A percentile compares a stretch with the other conserved stretches of the same genome.
phyloP scores from a whole-genome alignment of 805 yeast species.

The Maudiozyma serrabonitensis region DNA sequence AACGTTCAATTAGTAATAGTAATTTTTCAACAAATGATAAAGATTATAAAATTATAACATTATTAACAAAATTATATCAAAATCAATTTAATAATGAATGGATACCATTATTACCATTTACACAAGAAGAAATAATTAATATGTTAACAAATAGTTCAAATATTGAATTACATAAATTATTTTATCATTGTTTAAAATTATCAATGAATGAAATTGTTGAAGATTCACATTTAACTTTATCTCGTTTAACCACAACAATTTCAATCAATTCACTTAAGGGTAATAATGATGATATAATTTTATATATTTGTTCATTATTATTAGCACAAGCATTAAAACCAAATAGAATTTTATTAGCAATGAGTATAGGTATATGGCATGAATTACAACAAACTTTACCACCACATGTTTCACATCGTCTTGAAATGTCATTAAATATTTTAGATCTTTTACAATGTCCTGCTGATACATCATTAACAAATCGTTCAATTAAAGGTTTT shows the following conservation, averaged over 20 bases:
- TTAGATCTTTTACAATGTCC: not conserved
- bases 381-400: not conserved
- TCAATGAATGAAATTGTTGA: not conserved
- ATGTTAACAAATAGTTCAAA: not conserved
- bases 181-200: not conserved
- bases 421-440: not conserved
- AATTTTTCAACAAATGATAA: not conserved
- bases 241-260: not conserved
- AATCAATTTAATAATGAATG: constrained; percentile 28
- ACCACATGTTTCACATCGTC: not conserved
- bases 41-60: not conserved
- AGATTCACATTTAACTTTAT: not conserved
- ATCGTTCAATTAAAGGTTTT: not conserved
- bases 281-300: not conserved
- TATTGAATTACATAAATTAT: not conserved
- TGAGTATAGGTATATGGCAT: constrained; percentile 1
- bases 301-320: not conserved
- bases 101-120: constrained; percentile 27
- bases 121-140: constrained; percentile 14
- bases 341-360: not conserved
- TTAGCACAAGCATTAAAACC: not conserved
- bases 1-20: too few relatives aligned
- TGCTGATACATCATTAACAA: not conserved
- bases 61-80: constrained; percentile 36
- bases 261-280: too few relatives aligned